Evolutionary conservation across 768 basidiomycete species (phyloP).

Genomic region (Cystofilobasidium capitatum): DNA sequence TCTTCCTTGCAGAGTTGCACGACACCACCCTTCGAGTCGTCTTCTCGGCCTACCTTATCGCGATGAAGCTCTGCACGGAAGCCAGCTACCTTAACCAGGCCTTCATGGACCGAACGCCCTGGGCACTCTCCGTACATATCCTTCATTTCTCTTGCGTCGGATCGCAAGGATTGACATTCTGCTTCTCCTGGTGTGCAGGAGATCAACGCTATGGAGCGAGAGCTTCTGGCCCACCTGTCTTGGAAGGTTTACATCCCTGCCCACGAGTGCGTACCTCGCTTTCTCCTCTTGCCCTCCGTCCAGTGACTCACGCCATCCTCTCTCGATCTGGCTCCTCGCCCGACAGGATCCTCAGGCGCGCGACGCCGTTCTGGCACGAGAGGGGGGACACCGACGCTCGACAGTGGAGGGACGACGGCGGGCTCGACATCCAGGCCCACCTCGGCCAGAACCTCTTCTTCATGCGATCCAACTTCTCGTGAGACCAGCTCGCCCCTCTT

Average conservation of each 20-base stretch:
- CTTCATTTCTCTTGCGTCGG: not conserved
- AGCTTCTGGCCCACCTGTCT: not conserved
- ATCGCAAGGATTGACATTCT: no score
- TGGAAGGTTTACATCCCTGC: not conserved
- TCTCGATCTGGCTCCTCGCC: not conserved
- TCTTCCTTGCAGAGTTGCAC: not conserved
- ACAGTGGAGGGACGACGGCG: not conserved
- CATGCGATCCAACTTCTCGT: no score
- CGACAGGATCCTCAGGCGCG: not conserved
- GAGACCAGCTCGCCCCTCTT: no score
- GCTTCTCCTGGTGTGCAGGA: not conserved
- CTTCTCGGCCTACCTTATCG: constrained; percentile 16
- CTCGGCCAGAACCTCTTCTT: not conserved
- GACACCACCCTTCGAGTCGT: constrained; percentile 9
- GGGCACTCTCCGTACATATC: not conserved
- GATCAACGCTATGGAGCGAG: constrained; percentile 16
- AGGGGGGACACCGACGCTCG: not conserved
- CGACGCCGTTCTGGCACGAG: not conserved
- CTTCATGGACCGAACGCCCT: not conserved
- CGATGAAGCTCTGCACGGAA: constrained; percentile 10
- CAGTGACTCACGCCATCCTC: not conserved
- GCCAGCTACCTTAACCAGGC: constrained; percentile 1
- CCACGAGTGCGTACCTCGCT: not conserved
- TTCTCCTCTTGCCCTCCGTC: not conserved
- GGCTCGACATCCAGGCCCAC: not conserved